Evolutionary conservation across 192 early-diverging fungal genomes (phyloP).

Genomic region (Mortierella claussenii): DNA sequence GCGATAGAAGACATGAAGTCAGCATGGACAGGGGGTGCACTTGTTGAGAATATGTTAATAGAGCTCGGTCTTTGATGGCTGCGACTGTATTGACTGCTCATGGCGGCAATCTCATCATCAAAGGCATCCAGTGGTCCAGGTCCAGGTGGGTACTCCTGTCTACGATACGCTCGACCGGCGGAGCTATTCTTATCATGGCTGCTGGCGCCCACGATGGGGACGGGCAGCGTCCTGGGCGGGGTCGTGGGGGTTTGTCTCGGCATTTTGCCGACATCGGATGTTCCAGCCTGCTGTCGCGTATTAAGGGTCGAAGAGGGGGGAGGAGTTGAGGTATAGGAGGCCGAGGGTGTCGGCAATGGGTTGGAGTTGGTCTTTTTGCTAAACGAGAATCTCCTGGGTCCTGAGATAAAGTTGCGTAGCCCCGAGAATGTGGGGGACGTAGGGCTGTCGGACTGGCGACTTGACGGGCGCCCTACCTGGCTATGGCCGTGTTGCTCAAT

Average conservation of each 20-base stretch:
- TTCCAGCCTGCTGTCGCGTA: constrained; percentile 8
- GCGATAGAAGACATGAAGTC: constrained; percentile 6
- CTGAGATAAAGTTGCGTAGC: constrained; percentile 27
- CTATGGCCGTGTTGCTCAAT: not conserved
- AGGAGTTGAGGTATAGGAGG: constrained; percentile 22
- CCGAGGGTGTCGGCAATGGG: constrained; percentile 34
- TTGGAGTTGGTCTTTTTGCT: constrained; percentile 27
- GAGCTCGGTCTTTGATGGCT: constrained; percentile 20
- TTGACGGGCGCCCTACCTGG: constrained; percentile 11
- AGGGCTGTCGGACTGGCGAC: constrained; percentile 34
- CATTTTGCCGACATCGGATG: constrained; percentile 25
- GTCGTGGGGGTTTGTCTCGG: constrained; percentile 16
- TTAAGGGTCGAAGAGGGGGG: not conserved
- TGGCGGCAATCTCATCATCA: constrained; percentile 1
- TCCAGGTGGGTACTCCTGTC: constrained; percentile 13
- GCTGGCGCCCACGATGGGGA: constrained; percentile 13
- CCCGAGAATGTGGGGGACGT: constrained; percentile 27
- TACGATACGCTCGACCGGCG: constrained; percentile 21
- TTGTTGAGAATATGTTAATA: constrained; percentile 34
- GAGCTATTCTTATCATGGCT: constrained; percentile 4
- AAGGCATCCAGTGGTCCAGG: constrained; percentile 25
- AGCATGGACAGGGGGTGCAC: constrained; percentile 24
- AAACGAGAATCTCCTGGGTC: constrained; percentile 32
- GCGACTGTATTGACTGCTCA: constrained; percentile 8
- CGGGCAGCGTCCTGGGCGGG: constrained; percentile 20